Percentiles rank a stretch among this genome's conserved stretches.
Conservation (phyloP, 805 yeast species). For the Myxozyma monticola region DNA sequence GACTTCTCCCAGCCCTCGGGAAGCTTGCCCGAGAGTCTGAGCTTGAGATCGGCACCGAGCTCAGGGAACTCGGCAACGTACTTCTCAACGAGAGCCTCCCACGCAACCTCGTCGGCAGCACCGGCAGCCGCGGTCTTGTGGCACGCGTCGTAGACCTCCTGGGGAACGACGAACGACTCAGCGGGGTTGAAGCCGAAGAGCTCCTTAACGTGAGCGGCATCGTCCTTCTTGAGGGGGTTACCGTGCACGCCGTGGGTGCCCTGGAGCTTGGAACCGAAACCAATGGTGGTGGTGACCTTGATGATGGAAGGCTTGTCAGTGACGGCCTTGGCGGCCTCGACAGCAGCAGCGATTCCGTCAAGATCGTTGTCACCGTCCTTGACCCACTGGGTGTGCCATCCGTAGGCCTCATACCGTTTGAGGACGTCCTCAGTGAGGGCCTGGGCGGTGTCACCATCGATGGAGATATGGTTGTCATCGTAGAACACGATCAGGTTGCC, state of each 20-base stretch:
- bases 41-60: constrained; percentile 71
- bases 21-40: constrained; percentile 75
- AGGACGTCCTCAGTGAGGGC: constrained; percentile 93
- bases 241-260: constrained; percentile 97
- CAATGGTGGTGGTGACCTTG: constrained; percentile 86
- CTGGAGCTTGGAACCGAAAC: constrained; percentile 80
- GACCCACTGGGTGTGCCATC: constrained; percentile 85
- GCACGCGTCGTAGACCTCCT: constrained; percentile 76
- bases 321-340: constrained; percentile 76
- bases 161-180: constrained; percentile 73
- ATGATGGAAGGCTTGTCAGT: constrained; percentile 85
- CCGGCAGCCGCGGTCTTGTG: constrained; percentile 57
- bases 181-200: constrained; percentile 87
- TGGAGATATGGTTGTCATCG: constrained; percentile 96
- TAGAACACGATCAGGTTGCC: constrained; percentile 91
- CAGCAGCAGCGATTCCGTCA: constrained; percentile 67
- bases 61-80: constrained; percentile 73
- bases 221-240: constrained; percentile 91
- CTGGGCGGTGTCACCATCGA: constrained; percentile 86
- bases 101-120: constrained; percentile 66
- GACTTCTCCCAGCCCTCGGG: constrained; percentile 78
- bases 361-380: constrained; percentile 79
- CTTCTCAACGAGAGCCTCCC: constrained; percentile 64
- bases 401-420: constrained; percentile 84
- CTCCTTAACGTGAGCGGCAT: constrained; percentile 79